These are phyloP conservation scores for Linderina pennispora DNA, from an alignment of 192 early-diverging fungal species.

Conservation along the genomic window DNA sequence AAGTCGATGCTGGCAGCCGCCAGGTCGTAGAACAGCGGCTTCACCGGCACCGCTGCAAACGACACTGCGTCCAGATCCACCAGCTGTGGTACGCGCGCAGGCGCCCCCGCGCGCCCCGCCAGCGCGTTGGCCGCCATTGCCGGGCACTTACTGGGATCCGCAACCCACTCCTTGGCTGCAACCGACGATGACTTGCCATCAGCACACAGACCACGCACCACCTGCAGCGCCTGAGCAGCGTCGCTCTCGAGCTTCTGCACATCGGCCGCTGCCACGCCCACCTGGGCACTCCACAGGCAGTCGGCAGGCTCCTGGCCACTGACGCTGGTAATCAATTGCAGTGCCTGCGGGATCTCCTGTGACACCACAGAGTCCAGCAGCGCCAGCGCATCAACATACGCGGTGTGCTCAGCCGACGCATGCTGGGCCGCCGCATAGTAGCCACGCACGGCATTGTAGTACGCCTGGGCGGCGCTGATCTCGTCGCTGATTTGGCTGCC, in stretches of 20 bases:
- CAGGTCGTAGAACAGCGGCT: conserved; percentile 46
- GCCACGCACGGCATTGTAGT: conserved; percentile 27
- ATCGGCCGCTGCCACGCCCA: not conserved
- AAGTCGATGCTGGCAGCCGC: conserved; percentile 34
- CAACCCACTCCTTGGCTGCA: conserved; percentile 1
- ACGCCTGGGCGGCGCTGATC: conserved; percentile 15
- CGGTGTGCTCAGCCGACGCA: conserved; percentile 11
- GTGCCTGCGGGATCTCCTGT: conserved; percentile 9
- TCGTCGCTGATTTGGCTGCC: conserved; percentile 17
- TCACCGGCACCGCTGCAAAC: conserved; percentile 24
- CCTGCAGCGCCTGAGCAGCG: conserved; percentile 4
- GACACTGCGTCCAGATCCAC: conserved; percentile 11
- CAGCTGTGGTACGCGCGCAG: conserved; percentile 13
- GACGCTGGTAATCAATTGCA: not conserved
- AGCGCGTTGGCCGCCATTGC: conserved; percentile 6
- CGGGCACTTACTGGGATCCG: conserved; percentile 1
- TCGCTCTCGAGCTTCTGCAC: not conserved
- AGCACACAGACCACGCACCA: conserved; percentile 2
- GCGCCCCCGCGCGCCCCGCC: not conserved
- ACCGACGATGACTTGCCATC: not conserved
- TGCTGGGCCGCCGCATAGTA: conserved; percentile 27
- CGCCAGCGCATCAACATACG: conserved; percentile 23
- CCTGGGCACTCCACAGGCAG: conserved; percentile 6
- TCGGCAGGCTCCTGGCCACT: conserved; percentile 1
- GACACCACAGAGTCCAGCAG: conserved; percentile 22